A percentile compares a stretch with the other conserved stretches of the same genome.
Evolutionary conservation across 345 rosid species (phyloP).

Genomic region (Excoecaria agallocha): DNA sequence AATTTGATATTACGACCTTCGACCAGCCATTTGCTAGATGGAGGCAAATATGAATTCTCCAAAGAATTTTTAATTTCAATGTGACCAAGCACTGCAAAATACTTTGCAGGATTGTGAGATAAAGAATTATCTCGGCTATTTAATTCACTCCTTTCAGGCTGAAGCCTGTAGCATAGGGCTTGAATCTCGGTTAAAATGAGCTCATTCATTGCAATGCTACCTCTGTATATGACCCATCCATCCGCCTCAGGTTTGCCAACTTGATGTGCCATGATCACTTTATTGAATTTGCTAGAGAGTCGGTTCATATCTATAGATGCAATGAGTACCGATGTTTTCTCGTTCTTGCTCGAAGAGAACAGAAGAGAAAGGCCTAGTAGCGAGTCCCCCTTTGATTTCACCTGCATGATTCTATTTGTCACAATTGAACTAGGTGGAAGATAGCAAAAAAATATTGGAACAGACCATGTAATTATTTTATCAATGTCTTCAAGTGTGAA

Average conservation of each 20-base stretch:
- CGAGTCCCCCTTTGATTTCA: conserved; percentile 55
- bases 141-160: conserved; percentile 6
- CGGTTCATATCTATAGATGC: conserved; percentile 36
- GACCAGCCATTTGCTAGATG: conserved; percentile 47
- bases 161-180: conserved; percentile 58
- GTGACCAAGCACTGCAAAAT: conserved; percentile 65
- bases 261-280: conserved; percentile 38
- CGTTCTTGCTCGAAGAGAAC: conserved; percentile 45
- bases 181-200: conserved; percentile 50
- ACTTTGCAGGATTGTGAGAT: conserved; percentile 28
- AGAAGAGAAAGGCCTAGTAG: conserved; percentile 54
- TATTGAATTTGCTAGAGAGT: conserved; percentile 29
- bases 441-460: not conserved
- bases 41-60: conserved; percentile 36
- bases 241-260: conserved; percentile 24
- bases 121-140: conserved; percentile 7
- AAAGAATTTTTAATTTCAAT: conserved; percentile 35
- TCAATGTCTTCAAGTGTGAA: not conserved
- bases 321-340: conserved; percentile 40
- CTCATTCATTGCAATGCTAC: conserved; percentile 46
- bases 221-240: conserved; percentile 53
- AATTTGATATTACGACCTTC: conserved; percentile 44
- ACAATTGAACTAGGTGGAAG: not conserved
- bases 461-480: not conserved
- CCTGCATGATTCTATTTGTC: conserved; percentile 42